phyloP scores from a whole-genome alignment of 768 basidiomycete species.

The Mycena belliarum region DNA sequence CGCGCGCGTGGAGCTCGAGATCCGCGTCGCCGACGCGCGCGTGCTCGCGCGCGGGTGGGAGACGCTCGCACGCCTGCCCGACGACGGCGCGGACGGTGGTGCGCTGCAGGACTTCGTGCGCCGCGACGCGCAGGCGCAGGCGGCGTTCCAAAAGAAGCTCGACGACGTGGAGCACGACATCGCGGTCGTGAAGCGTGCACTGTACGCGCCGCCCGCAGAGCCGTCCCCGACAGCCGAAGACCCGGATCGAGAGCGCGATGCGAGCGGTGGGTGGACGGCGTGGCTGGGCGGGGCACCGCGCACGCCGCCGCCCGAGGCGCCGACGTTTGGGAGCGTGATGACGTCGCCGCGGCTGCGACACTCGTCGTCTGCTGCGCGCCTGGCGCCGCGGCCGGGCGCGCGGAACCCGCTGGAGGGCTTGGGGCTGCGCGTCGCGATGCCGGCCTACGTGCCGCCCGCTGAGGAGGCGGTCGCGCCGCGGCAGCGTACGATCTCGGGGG shows the following conservation, averaged over 20 bases:
- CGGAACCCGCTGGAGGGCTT: constrained; percentile 12
- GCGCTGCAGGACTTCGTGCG: constrained; percentile 41
- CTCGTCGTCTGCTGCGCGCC: constrained; percentile 22
- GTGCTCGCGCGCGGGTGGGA: constrained; percentile 67
- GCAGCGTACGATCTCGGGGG: constrained; percentile 21
- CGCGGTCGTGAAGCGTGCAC: constrained; percentile 56
- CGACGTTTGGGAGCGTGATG: constrained; percentile 75
- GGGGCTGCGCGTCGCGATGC: constrained; percentile 21
- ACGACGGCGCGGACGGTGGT: constrained; percentile 3
- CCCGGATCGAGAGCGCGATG: constrained; percentile 2
- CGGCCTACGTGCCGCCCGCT: constrained; percentile 1
- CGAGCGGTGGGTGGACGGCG: constrained; percentile 57
- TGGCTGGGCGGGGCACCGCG: constrained; percentile 46
- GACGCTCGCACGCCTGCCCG: constrained; percentile 56
- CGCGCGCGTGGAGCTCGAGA: constrained; percentile 81
- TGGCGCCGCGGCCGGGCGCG: background rate
- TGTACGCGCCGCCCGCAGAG: constrained; percentile 12
- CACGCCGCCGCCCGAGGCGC: constrained; percentile 27
- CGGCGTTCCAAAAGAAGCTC: constrained; percentile 57
- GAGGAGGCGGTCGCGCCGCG: background rate
- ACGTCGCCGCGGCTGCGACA: constrained; percentile 62
- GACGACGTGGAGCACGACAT: constrained; percentile 79
- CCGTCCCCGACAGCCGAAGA: background rate
- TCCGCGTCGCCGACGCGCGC: constrained; percentile 70
- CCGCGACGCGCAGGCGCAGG: constrained; percentile 43